phyloP scores from a whole-genome alignment of 2,329 filamentous ascomycete genomes.

The Hypocreales sp. region DNA sequence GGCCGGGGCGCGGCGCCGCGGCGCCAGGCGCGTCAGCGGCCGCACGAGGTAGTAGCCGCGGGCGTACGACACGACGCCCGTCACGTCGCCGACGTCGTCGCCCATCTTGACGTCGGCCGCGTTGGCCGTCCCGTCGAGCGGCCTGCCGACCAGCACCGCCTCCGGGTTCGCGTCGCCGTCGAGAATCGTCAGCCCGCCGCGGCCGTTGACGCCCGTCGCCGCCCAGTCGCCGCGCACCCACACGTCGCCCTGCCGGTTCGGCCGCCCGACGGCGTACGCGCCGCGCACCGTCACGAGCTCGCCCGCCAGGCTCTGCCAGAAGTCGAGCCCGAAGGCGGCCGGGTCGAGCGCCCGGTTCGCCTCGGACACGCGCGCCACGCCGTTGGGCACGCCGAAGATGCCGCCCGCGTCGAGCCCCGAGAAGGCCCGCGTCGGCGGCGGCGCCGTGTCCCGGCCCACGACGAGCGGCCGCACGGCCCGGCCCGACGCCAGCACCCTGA shows the following conservation, averaged over 20 bases:
- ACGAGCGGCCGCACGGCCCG: constrained; percentile 41
- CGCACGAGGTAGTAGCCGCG: constrained; percentile 58
- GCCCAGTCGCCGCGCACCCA: constrained; percentile 54
- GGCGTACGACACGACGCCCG: constrained; percentile 48
- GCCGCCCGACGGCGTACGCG: constrained; percentile 40
- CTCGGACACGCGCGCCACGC: constrained; percentile 37
- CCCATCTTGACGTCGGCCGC: constrained; percentile 45
- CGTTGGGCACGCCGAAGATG: constrained; percentile 50
- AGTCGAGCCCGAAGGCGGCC: constrained; percentile 49
- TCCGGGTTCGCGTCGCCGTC: constrained; percentile 52
- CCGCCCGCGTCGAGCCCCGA: constrained; percentile 48
- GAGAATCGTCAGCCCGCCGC: constrained; percentile 49
- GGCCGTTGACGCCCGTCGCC: constrained; percentile 43
- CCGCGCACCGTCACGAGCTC: constrained; percentile 49
- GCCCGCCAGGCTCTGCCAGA: constrained; percentile 55
- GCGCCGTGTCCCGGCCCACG: constrained; percentile 39
- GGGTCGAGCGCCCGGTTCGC: constrained; percentile 47
- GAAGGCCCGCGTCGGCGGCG: constrained; percentile 46
- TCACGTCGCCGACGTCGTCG: constrained; percentile 48
- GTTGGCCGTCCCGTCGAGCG: constrained; percentile 50
- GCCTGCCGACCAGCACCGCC: constrained; percentile 46
- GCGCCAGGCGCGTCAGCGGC: constrained; percentile 40
- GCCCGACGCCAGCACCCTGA: constrained; percentile 34
- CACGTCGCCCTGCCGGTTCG: constrained; percentile 51
- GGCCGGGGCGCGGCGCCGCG: constrained; percentile 27